Base-by-base conservation (phyloP, 139 green algal species). In the Chlamydomonas sp. region DNA sequence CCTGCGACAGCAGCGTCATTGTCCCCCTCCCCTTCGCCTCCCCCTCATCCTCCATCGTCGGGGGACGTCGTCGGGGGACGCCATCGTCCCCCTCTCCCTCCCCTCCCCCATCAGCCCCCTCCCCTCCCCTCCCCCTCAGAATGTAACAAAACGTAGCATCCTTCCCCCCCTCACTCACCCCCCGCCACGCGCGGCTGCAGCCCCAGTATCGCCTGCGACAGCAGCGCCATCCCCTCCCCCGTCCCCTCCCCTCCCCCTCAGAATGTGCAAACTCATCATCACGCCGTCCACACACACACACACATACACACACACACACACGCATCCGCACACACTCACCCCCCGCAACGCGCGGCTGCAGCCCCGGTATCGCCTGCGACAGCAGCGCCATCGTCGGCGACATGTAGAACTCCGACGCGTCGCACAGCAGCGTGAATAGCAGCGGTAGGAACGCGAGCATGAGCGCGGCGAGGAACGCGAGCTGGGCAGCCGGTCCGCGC, bases 381-480 rank as follows among this genome's bases (percentile, higher is more conserved):
- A 68, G 30, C 10, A 68, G 31, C 30, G 31, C 30, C 60, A 68
- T 68, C 6, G 60, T 68, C 10, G 60, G 60, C 31, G 22, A 43
- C 6, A 68, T 49, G 10, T 28, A 68, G 10, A 68, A 28, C 31
- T 68, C 60, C 13, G 60, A 28, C 20, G 34, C 8, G 24, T 68
- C 60, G 34, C 34, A 49, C 10, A 68, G 60, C 10, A 68, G 60
- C 8, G 31, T 49, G 10, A 68, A 43, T 5, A 68, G 31, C 6
- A 68, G 30, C 6, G 60, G 60, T 30, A 68, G 34, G 34, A 10
- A 28, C 31, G 48, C 13, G 8, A 68, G 34, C 16, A 68, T n/a
- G 60, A 68, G 60, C 10, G 16, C 30, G 10, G 48, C 81, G 72
- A 82, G 63, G 34, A 78, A 86, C 0, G 67, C 8, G 3, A 34